These are phyloP conservation scores for Arabis hirsuta DNA, from an alignment of 345 rosid genomes.

Conservation along the genomic window DNA sequence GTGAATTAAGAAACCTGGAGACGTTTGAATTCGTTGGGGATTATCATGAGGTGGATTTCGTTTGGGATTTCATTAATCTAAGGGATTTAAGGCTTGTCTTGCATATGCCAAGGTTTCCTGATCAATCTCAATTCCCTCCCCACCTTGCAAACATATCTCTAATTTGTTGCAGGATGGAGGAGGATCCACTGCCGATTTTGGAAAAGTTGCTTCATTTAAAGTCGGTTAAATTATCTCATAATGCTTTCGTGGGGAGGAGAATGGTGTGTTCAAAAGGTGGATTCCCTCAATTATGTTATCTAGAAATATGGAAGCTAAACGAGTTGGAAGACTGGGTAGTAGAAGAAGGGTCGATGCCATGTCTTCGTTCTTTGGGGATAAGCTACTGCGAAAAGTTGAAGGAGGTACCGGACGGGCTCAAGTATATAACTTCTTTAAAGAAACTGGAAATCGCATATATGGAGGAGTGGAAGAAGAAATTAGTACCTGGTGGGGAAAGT, in stretches of 20 bases:
- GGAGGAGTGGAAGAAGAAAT: background rate
- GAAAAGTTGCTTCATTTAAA: slow-evolving; percentile 13
- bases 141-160: too few relatives aligned
- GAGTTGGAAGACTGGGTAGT: slow-evolving; percentile 5
- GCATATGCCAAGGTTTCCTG: background rate
- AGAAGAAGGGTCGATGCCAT: background rate
- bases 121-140: background rate
- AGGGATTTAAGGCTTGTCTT: rapidly evolving
- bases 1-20: background rate
- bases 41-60: background rate
- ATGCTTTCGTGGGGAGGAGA: background rate
- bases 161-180: background rate
- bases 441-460: background rate
- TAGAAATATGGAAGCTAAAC: background rate
- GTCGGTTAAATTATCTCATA: background rate
- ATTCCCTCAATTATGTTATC: background rate
- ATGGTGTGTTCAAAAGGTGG: slow-evolving; percentile 1
- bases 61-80: background rate
- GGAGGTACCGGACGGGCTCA: background rate
- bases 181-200: slow-evolving; percentile 13
- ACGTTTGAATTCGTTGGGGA: background rate
- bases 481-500: background rate
- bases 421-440: background rate
- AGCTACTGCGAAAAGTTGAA: background rate
- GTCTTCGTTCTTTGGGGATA: background rate